Evolutionary conservation across 805 yeast species (phyloP), one percentile per base, ranked within the genome.

Genomic region (Suhomyces vadensis): DNA sequence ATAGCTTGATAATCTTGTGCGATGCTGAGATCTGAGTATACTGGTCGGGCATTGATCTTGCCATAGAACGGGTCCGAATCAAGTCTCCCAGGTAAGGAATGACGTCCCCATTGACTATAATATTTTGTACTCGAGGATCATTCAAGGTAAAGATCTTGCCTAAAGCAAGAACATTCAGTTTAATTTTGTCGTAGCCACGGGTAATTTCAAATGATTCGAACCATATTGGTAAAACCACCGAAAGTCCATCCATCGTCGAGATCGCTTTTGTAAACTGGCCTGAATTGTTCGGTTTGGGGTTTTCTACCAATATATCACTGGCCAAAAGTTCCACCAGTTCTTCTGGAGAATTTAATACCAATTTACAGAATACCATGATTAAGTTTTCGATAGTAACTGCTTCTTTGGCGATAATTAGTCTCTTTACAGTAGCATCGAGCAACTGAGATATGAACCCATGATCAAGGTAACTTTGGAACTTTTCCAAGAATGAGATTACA

Each of bases 41-140:
- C 52, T 73, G 63, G 40, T 79, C 76, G 0, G 87, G 85, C 75
- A 82, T 73, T 11, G 64, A 63, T 53, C 78, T 82, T 3, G 95
- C 81, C 84, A 83, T 86, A 0, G 97, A 87, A 57, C 98, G 78
- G 0, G 98, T 92, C 3, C 88, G 68, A 26, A 92, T 90, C n/a
- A 79, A 53, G 43, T 81, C 85, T 0, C 77, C 75, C 11, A 73
- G 71, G 55, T 81, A 76, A 2, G 86, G 82, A 22, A 85, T 65
- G 25, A 82, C 65, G 48, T 89, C 89, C n/a, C 96, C 97, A 51
- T 89, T 78, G 0, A 91, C 96, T 4, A 65, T 47, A 3, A 88
- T 58, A 0, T 57, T 47, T 23, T 72, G 71, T 2, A 90, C 60
- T 7, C 82, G 64, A 1, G 67, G 57, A 47, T 85, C 87, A 14